Evolutionary conservation across 1,139 yeast species (phyloP).

Genomic region (Geotrichum reessii): DNA sequence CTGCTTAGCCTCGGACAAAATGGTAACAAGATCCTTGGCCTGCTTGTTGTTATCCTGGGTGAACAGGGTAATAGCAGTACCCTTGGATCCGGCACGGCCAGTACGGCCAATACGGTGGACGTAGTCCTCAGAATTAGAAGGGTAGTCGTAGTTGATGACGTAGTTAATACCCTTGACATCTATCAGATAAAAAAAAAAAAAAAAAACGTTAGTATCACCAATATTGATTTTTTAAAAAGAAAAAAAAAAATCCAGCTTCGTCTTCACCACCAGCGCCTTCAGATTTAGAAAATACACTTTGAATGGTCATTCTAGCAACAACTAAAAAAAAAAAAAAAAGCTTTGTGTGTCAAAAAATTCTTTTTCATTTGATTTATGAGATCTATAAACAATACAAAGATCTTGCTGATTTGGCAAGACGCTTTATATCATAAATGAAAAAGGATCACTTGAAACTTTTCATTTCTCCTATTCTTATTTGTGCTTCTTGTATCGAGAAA

Average conservation of each 20-base stretch:
- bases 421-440: not conserved
- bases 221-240: not conserved
- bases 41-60: constrained; percentile 80
- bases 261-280: not conserved
- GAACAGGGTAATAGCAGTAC: constrained; percentile 97
- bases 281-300: not conserved
- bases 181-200: constrained; percentile 35
- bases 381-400: not conserved
- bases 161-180: constrained; percentile 97
- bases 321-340: no score
- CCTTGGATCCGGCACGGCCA: constrained; percentile 96
- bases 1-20: constrained; percentile 94
- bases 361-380: not conserved
- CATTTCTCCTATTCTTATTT: not conserved
- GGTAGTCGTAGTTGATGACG: constrained; percentile 84
- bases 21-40: constrained; percentile 86
- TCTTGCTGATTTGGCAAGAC: not conserved
- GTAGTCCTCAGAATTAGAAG: constrained; percentile 88
- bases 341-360: not conserved
- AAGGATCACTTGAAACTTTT: not conserved
- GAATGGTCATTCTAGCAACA: not conserved
- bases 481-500: not conserved
- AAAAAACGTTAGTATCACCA: not conserved
- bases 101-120: constrained; percentile 98
- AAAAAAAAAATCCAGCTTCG: not conserved